Percentiles rank a stretch among this genome's conserved stretches.
These are phyloP conservation scores for Raddia guianensis DNA, from an alignment of 176 grass and related monocot species.

Conservation along the genomic window DNA sequence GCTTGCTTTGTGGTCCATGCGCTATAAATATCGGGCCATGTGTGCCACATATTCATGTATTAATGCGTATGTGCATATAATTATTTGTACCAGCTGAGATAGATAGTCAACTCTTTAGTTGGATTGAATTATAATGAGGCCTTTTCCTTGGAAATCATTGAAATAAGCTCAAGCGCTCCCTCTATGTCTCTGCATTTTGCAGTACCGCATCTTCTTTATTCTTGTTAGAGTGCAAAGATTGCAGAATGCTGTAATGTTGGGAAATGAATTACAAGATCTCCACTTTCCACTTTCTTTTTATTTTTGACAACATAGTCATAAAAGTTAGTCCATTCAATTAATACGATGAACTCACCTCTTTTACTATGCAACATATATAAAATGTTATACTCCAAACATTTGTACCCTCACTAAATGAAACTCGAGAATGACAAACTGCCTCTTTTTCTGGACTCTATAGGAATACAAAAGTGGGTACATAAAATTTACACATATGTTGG, in stretches of 20 bases:
- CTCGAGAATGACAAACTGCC: background rate
- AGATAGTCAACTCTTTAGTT: background rate
- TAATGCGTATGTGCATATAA: background rate
- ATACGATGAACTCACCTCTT: background rate
- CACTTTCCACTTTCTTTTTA: slow-evolving; percentile 6
- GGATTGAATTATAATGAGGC: background rate
- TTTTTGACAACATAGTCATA: background rate
- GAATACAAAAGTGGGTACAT: background rate
- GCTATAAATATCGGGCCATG: background rate
- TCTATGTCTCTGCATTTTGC: background rate
- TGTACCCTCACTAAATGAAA: background rate
- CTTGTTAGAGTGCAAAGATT: background rate
- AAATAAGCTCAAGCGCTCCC: background rate
- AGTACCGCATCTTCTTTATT: background rate
- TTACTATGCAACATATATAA: background rate
- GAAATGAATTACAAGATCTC: slow-evolving; percentile 8
- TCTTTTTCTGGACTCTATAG: background rate
- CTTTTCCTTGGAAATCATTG: background rate
- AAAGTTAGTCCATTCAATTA: background rate
- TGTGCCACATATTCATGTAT: background rate
- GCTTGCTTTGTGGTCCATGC: slow-evolving; percentile 31
- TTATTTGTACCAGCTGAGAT: slow-evolving; percentile 25
- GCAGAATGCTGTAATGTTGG: background rate
- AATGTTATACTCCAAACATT: background rate
- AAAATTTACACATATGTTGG: background rate